Percentiles rank a stretch among this genome's conserved stretches.
phyloP scores from a whole-genome alignment of 495 filamentous ascomycete genomes.

The Wilcoxina mikolae region DNA sequence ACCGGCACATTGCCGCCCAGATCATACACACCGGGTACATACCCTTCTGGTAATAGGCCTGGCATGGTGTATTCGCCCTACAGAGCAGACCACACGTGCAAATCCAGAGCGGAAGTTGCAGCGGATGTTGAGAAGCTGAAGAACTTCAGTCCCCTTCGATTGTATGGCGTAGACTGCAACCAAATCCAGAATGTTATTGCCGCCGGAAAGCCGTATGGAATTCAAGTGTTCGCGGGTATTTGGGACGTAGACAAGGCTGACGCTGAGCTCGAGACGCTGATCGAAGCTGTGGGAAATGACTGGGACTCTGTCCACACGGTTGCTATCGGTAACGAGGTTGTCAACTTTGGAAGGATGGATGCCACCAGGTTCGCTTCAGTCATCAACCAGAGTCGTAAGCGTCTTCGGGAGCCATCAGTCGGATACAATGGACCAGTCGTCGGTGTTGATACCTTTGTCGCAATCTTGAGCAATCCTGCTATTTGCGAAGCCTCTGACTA shows the following conservation, averaged over 20 bases:
- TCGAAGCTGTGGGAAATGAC: constrained; percentile 37
- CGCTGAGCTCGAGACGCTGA: constrained; percentile 39
- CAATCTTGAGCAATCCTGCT: constrained; percentile 47
- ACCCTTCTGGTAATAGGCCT: constrained; percentile 27
- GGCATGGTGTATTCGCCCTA: constrained; percentile 68
- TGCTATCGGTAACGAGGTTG: constrained; percentile 64
- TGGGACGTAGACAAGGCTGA: constrained; percentile 47
- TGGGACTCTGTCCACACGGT: constrained; percentile 57
- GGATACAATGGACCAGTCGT: constrained; percentile 60
- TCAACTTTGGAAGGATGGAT: constrained; percentile 46
- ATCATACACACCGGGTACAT: constrained; percentile 7
- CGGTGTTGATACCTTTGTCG: constrained; percentile 62
- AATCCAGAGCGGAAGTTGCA: constrained; percentile 44
- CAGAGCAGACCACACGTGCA: constrained; percentile 50
- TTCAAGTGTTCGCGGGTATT: constrained; percentile 60
- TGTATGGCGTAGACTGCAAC: constrained; percentile 71
- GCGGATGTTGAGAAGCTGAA: constrained; percentile 42
- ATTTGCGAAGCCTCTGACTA: constrained; percentile 63
- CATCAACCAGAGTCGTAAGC: constrained; percentile 30
- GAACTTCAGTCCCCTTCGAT: constrained; percentile 47
- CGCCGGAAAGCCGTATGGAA: constrained; percentile 42
- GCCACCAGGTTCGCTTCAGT: constrained; percentile 36
- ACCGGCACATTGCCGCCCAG: too few relatives aligned
- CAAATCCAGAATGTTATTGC: constrained; percentile 46
- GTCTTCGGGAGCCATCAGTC: constrained; percentile 40